Conservation (phyloP, 2,329 filamentous ascomycete species). For the Pseudonectria buxi region DNA sequence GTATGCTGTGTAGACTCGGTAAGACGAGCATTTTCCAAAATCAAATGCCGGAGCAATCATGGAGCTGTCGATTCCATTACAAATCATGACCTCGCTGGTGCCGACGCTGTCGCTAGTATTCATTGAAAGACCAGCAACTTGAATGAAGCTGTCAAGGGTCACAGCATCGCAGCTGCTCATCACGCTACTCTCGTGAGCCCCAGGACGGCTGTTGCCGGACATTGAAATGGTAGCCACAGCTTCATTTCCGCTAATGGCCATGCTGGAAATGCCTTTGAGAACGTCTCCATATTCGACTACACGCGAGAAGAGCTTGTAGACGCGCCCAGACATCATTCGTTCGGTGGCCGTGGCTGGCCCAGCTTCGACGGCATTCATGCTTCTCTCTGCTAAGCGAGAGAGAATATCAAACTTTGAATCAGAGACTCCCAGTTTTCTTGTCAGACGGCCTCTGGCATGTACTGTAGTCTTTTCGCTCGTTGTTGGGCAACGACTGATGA, state of each 20-base stretch:
- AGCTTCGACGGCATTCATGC: conserved; percentile 4
- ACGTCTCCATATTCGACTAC: conserved; percentile 14
- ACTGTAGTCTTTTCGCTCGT: too few relatives aligned
- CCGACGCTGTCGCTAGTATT: conserved; percentile 10
- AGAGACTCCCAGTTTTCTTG: too few relatives aligned
- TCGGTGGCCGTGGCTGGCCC: conserved; percentile 7
- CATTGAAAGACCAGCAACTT: conserved; percentile 15
- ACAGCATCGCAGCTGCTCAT: conserved; percentile 12
- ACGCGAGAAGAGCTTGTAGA: conserved; percentile 11
- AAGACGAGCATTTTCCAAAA: conserved; percentile 11
- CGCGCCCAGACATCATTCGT: conserved; percentile 4
- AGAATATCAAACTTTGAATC: too few relatives aligned
- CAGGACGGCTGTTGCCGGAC: too few relatives aligned
- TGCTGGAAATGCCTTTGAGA: conserved; percentile 9
- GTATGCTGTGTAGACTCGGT: neutral
- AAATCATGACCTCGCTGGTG: conserved; percentile 7
- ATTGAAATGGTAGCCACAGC: conserved; percentile 9
- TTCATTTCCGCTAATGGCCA: conserved; percentile 8
- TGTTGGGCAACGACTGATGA: too few relatives aligned
- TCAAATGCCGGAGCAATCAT: conserved; percentile 6
- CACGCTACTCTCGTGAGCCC: conserved; percentile 6
- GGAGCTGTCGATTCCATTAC: neutral
- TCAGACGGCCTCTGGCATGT: too few relatives aligned
- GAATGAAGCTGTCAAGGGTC: conserved; percentile 15
- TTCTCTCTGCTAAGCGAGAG: conserved; percentile 6